phyloP scores from a whole-genome alignment of 2,329 filamentous ascomycete genomes.

The Trichoderma guizhouense region DNA sequence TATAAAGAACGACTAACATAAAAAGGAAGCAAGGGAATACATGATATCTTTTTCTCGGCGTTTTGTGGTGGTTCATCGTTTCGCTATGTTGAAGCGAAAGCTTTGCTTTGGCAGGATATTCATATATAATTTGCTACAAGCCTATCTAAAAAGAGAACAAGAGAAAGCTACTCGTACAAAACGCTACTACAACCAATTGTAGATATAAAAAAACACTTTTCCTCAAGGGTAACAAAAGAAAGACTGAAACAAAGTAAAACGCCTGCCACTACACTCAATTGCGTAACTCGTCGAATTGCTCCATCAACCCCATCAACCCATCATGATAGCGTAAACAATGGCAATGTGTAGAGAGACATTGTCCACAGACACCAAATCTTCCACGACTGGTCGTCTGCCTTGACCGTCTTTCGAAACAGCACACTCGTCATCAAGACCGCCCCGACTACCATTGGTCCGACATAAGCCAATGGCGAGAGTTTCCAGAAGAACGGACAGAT shows the following conservation, averaged over 20 bases:
- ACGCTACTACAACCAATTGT: neutral
- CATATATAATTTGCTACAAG: neutral
- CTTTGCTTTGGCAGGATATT: neutral
- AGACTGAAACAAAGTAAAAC: neutral
- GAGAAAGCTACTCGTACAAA: neutral
- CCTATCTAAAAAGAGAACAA: neutral
- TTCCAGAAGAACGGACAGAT: slow-evolving; percentile 17
- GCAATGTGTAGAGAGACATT: slow-evolving; percentile 5
- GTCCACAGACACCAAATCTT: slow-evolving; percentile 17
- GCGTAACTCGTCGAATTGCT: neutral
- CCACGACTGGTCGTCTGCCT: slow-evolving; percentile 11
- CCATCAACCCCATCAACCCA: neutral
- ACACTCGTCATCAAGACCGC: neutral
- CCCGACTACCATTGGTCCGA: neutral
- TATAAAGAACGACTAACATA: neutral
- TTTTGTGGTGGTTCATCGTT: neutral
- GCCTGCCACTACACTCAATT: neutral
- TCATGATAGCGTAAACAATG: neutral
- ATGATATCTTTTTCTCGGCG: neutral
- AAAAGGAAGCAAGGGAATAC: neutral
- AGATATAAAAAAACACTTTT: neutral
- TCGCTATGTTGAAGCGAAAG: neutral
- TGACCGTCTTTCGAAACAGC: neutral
- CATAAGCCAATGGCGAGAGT: neutral
- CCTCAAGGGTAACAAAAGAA: neutral